Base-by-base conservation (phyloP, 228 moss, liverwort and hornwort species). In the Sphagnum fallax region DNA sequence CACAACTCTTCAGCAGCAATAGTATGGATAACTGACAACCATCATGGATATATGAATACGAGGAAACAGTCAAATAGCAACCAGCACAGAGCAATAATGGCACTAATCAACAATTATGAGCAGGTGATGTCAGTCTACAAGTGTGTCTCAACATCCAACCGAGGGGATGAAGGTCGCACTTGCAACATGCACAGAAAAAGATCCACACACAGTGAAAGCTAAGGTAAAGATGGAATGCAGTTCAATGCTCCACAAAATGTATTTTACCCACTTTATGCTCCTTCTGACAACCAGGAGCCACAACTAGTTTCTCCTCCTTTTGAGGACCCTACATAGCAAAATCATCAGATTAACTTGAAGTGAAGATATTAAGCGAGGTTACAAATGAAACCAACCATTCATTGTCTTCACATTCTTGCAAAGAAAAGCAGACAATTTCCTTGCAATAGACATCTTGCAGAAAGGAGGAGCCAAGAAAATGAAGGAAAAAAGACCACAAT, bases 131-230 rank as follows among this genome's bases (percentile, higher is more conserved):
- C 14, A 16, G 66, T 52, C 49, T 52, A 8, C 32, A 32, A 32
- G 32, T 32, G 32, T 1, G 1, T 32, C 32, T 32, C 32, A 32
- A 32, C 32, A 32, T 32, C 32, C 32, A 32, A 69, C 68, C 47
- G 11, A 4, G 6, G 61, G 18, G 49, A 53, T 48, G 52, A n/a
- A 8, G 4, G 61, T 67, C 64, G 49, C 51, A 93, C 97, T 91
- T 98, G 98, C 67, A 94, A 90, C 86, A 94, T 83, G 71, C 92
- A 87, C 15, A 91, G 78, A 48, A 98, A 65, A 98, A 98, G 63
- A 98, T 94, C 98, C 98, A 98, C 14, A 98, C 78, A 14, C 94
- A 84, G 73, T 98, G 98, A 69, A 98, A 98, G 75, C 98, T 98
- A 78, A 94, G 98, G 71, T 92, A 98, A 61, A 92, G 77, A 67